Base-by-base conservation (phyloP, 441 rosid species). In the Adansonia rubrostipa region DNA sequence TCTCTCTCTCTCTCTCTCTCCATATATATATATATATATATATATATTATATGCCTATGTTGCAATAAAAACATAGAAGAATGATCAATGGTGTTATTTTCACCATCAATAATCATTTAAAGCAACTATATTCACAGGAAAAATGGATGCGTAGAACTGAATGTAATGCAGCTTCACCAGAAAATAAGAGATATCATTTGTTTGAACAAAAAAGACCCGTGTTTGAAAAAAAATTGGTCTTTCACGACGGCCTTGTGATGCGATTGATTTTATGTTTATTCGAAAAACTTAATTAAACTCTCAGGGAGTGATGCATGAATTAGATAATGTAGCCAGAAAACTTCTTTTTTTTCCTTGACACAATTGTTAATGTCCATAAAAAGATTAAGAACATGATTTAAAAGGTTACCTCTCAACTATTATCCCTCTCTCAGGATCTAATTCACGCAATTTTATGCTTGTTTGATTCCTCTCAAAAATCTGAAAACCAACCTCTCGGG, bases 401-500 rank as follows among this genome's bases (percentile, higher is more conserved):
- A 14, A 40, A 19, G 71, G 33, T 24, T 76, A 95, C 99, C 95
- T 89, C 14, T 82, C 84, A 19, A 88, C 85, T 44, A 40, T 86
- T 77, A 83, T 77, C 62, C 92, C 90, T 6, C 76, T 84, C 64
- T 0, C 47, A 17, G 76, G 88, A 76, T 92, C 93, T 15, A 92
- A 77, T 84, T 96, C 99, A 45, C 80, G 88, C 86, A 96, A 77
- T 74, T 89, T 87, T 53, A 91, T 87, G 81, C 84, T 88, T 15
- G 88, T 86, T 82, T 92, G 97, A 61, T 91, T 87, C 89, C 98
- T 92, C 65, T 65, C 82, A 79, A 84, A 89, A 83, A 96, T 89
- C 73, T 90, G 86, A 82, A 96, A 96, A 48, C 98, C 99, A 80
- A 94, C 80, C 88, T 92, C 98, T 79, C 91, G 80, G 3, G 99